These are phyloP conservation scores for Lepidium didymum DNA, from an alignment of 345 rosid species.

Conservation along the genomic window DNA sequence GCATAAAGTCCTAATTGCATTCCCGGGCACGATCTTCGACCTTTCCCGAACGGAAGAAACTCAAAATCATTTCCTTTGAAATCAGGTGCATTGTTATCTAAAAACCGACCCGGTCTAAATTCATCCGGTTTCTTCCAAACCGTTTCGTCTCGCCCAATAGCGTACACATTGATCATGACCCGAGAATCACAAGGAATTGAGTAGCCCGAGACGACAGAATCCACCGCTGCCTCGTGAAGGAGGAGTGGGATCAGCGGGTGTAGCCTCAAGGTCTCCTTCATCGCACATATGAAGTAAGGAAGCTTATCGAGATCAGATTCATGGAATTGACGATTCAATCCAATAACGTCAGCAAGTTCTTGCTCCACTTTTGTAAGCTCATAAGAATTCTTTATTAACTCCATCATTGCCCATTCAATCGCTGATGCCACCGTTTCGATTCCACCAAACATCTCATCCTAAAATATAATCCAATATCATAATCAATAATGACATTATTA, in stretches of 20 bases:
- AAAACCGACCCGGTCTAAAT: constrained; percentile 53
- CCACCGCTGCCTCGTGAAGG: constrained; percentile 57
- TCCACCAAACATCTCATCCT: constrained; percentile 58
- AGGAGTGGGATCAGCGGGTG: constrained; percentile 86
- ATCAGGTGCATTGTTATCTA: constrained; percentile 42
- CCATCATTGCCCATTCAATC: constrained; percentile 73
- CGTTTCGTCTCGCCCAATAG: constrained; percentile 49
- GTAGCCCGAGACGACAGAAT: constrained; percentile 49
- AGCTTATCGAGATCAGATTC: constrained; percentile 60
- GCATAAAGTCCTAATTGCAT: constrained; percentile 73
- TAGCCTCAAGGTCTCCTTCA: constrained; percentile 64
- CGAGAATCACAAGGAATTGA: constrained; percentile 47
- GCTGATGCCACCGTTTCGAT: constrained; percentile 79
- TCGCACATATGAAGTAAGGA: constrained; percentile 42
- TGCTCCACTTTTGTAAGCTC: constrained; percentile 46
- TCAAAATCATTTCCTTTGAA: constrained; percentile 56
- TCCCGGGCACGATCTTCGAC: constrained; percentile 80
- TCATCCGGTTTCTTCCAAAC: constrained; percentile 55
- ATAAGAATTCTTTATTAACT: constrained; percentile 50
- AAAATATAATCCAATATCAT: background rate
- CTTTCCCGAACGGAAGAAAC: constrained; percentile 71
- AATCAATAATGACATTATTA: background rate
- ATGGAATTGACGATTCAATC: constrained; percentile 43
- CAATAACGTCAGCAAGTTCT: constrained; percentile 52
- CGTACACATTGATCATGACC: constrained; percentile 59